Conservation (phyloP, 306 rosid genomes). For the Vachellia collinsii region DNA sequence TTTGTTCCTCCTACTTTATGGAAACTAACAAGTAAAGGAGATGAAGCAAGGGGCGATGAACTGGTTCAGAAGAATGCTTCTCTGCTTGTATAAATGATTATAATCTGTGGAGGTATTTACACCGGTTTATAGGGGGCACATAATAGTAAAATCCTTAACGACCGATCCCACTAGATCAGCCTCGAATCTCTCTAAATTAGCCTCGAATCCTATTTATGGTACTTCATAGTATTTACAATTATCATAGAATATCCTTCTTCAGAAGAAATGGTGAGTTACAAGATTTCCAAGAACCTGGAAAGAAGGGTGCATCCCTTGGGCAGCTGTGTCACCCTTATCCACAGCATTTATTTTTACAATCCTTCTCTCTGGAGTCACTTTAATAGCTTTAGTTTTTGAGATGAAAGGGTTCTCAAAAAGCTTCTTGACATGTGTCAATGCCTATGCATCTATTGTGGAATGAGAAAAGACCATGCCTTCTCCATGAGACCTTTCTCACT, state of each 20-base stretch:
- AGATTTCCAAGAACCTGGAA: not conserved
- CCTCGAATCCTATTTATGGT: not conserved
- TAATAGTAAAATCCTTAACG: not conserved
- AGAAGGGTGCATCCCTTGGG: not conserved
- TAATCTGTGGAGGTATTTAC: not conserved
- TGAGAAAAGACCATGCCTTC: not conserved
- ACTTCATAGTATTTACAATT: not conserved
- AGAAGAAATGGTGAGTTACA: not conserved
- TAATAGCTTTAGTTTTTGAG: not conserved
- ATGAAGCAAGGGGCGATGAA: not conserved
- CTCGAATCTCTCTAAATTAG: not conserved
- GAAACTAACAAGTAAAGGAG: not conserved
- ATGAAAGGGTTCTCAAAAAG: not conserved
- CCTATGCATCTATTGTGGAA: not conserved
- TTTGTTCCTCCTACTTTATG: not conserved
- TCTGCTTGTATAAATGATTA: not conserved
- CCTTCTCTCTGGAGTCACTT: conserved; percentile 3
- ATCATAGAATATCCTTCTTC: not conserved
- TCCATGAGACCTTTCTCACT: not conserved
- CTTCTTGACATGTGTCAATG: not conserved
- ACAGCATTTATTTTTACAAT: not conserved
- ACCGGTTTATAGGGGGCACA: not conserved
- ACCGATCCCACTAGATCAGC: not conserved
- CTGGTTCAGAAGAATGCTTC: not conserved
- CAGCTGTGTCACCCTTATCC: not conserved